Conservation (phyloP, 306 rosid species). For the Lathyrus tuberosus region DNA sequence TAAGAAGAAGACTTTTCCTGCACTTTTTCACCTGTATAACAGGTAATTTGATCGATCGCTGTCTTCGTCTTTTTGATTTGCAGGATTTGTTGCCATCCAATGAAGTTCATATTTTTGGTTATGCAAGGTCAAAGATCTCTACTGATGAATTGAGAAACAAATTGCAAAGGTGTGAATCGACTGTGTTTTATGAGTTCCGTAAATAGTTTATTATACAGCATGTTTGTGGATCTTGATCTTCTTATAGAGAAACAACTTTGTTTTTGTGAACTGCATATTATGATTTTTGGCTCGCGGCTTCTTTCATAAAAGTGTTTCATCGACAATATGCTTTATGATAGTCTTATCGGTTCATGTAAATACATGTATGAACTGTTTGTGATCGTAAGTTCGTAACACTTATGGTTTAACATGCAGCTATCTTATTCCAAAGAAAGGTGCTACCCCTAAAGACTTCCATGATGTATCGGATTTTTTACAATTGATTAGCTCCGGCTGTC, state of each 20-base stretch:
- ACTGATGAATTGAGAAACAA: slow-evolving; percentile 81
- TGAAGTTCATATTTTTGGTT: slow-evolving; percentile 93
- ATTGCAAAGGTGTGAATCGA: slow-evolving; percentile 65
- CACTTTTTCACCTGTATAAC: slow-evolving; percentile 82
- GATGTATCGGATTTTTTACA: slow-evolving; percentile 65
- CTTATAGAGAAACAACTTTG: too few species aligned
- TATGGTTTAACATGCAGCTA: slow-evolving; percentile 63
- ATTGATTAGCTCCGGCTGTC: slow-evolving; percentile 62
- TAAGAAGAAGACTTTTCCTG: slow-evolving; percentile 97
- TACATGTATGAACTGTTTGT: slow-evolving; percentile 15
- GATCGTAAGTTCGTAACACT: slow-evolving; percentile 3
- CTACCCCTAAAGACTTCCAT: slow-evolving; percentile 53
- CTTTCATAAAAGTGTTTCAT: slow-evolving; percentile 6
- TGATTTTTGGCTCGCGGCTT: slow-evolving; percentile 25
- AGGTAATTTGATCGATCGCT: slow-evolving; percentile 46
- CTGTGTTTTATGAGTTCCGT: too few species aligned
- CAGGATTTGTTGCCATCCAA: slow-evolving; percentile 76
- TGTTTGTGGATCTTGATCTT: slow-evolving; percentile 14
- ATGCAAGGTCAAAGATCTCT: slow-evolving; percentile 88
- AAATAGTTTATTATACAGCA: too few species aligned
- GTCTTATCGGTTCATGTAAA: background rate
- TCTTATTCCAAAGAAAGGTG: slow-evolving; percentile 63
- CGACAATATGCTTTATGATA: background rate
- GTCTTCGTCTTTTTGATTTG: slow-evolving; percentile 29
- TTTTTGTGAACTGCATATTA: background rate